Evolutionary conservation across 345 rosid species (phyloP), one percentile per base, ranked within the genome.

Genomic region (Cardiospermum halicacabum): DNA sequence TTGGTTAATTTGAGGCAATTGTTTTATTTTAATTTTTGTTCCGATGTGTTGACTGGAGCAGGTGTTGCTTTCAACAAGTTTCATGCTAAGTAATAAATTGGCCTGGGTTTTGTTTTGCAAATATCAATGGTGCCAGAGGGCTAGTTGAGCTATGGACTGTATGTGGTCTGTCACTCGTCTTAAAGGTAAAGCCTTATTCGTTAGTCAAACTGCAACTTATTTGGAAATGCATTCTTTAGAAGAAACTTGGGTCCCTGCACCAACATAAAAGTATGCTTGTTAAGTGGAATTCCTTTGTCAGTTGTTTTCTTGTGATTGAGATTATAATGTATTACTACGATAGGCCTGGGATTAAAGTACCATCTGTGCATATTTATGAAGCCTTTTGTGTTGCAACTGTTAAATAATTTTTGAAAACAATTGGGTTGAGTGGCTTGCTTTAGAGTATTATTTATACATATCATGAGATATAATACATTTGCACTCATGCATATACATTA

Each of bases 71-170:
- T 62, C 59, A 64, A 60, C 36, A 60, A 48, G 43, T 53, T 31
- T 57, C 47, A 56, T 50, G 53, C 53, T n/a, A 47, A 47, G 9
- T 60, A 58, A 51, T 68, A 53, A 65, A 66, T 74, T 60, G 65
- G 53, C n/a, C 5, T 71, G 28, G 65, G 59, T 69, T 74, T 70
- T 56, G 63, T 54, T 64, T 69, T 70, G 55, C 72, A 66, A 64
- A 75, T 74, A 72, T 89, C 74, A 64, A 74, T 90, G 83, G 74
- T 77, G 72, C 81, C 71, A 27, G 62, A 39, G 57, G 82, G 82
- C 58, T 76, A 80, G 83, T 54, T 53, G 78, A 80, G 70, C 69
- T 54, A 84, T 88, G 87, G 73, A 70, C 67, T 70, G 71, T 77
- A 64, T 75, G 58, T 69, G 53, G 73, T 71, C 80, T 69, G 62